A percentile compares a stretch with the other conserved stretches of the same genome.
Evolutionary conservation across 2,329 filamentous ascomycete species (phyloP).

Genomic region (Xylariomycetidae sp.): DNA sequence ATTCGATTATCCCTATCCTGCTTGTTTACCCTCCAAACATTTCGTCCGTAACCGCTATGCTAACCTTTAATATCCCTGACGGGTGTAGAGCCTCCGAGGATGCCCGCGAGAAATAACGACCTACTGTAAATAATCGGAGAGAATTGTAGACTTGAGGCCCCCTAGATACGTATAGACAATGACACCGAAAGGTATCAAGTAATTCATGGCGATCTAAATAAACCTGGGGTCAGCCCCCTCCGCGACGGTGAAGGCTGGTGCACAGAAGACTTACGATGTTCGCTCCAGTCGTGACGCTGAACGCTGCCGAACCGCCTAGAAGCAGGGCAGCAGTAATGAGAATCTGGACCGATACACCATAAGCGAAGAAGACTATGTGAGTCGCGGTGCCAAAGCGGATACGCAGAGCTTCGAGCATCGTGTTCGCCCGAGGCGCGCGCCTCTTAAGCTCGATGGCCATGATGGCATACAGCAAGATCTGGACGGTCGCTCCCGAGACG

Average conservation of each 20-base stretch:
- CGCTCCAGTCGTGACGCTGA: conserved; percentile 8
- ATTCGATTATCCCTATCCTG: no score
- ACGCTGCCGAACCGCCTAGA: conserved; percentile 7
- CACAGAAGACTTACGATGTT: conserved; percentile 4
- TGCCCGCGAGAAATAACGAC: not conserved
- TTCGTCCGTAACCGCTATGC: no score
- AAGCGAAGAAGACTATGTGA: conserved; percentile 7
- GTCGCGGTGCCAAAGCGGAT: conserved; percentile 8
- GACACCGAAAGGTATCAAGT: conserved; percentile 7
- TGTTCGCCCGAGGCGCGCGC: conserved; percentile 7
- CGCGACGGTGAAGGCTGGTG: not conserved
- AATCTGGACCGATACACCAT: conserved; percentile 7
- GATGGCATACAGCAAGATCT: conserved; percentile 10
- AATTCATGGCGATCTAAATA: conserved; percentile 7
- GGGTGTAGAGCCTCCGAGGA: not conserved
- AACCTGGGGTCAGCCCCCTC: not conserved
- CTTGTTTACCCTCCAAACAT: no score
- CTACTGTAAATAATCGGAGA: conserved; percentile 7
- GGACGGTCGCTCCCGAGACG: conserved; percentile 5
- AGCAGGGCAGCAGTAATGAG: conserved; percentile 9
- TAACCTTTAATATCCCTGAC: not conserved
- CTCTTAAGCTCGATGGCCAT: conserved; percentile 12
- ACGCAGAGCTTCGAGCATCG: conserved; percentile 6
- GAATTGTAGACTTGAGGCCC: conserved; percentile 7
- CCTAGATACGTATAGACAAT: conserved; percentile 8